phyloP scores from a whole-genome alignment of 495 filamentous ascomycete species.

The Aspergillus hancockii region DNA sequence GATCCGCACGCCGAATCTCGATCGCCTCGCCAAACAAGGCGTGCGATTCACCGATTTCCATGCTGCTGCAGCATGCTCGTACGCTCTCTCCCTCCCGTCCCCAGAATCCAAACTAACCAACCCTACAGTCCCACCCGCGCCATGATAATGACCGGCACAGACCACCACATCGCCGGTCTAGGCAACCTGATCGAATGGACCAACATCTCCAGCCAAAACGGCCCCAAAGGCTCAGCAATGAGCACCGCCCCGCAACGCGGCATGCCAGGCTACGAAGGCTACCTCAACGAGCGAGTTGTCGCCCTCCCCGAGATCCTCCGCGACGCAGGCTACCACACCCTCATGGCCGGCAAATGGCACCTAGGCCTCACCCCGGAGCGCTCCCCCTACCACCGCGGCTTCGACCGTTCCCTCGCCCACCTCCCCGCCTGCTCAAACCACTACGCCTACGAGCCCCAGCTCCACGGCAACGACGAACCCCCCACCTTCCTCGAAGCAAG shows the following conservation, averaged over 20 bases:
- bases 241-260: constrained; percentile 46
- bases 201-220: constrained; percentile 48
- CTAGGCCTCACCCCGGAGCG: constrained; percentile 47
- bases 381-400: constrained; percentile 44
- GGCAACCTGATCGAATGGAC: constrained; percentile 52
- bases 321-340: constrained; percentile 62
- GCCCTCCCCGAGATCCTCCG: constrained; percentile 62
- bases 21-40: constrained; percentile 55
- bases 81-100: constrained; percentile 10
- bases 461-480: constrained; percentile 42
- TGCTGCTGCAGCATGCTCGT: constrained; percentile 63
- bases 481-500: constrained; percentile 54
- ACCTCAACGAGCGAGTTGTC: constrained; percentile 62
- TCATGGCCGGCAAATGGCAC: constrained; percentile 65
- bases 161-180: constrained; percentile 49
- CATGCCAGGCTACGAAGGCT: constrained; percentile 69
- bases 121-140: constrained; percentile 54
- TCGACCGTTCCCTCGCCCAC: constrained; percentile 50
- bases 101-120: constrained; percentile 1
- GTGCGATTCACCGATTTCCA: constrained; percentile 65
- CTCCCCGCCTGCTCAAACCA: constrained; percentile 62
- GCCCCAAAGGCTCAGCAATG: constrained; percentile 43
- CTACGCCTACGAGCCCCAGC: constrained; percentile 60
- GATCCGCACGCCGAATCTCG: constrained; percentile 63
- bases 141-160: constrained; percentile 57